Evolutionary conservation across 148 eudicot species (phyloP).

Genomic region (Silene latifolia): DNA sequence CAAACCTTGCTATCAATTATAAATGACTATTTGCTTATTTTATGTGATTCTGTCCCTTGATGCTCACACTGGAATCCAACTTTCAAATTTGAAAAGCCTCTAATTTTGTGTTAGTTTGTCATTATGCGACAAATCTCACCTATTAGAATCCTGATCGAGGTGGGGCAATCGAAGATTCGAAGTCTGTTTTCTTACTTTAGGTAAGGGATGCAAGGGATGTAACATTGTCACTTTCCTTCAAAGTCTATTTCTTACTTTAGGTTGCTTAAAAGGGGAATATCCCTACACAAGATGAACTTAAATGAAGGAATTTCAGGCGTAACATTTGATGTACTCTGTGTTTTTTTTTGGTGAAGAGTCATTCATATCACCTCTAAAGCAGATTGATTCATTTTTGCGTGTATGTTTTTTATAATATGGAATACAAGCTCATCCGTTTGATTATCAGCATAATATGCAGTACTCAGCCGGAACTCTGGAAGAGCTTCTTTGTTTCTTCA

Average conservation of each 20-base stretch:
- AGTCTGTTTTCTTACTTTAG: too few species aligned
- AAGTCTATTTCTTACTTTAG: not conserved
- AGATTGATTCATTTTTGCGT: too few species aligned
- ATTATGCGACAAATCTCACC: too few species aligned
- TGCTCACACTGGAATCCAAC: too few species aligned
- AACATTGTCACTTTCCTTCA: not conserved
- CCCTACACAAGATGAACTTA: not conserved
- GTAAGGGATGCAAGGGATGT: not conserved
- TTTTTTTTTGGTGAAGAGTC: not conserved
- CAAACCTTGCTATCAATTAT: too few species aligned
- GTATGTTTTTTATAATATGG: not conserved
- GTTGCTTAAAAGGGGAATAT: not conserved
- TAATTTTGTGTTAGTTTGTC: too few species aligned
- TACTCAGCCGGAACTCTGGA: not conserved
- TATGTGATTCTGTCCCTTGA: too few species aligned
- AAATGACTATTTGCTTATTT: too few species aligned
- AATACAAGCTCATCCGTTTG: not conserved
- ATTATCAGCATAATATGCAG: not conserved
- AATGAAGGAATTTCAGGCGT: not conserved
- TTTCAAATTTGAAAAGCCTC: too few species aligned
- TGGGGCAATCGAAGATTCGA: too few species aligned
- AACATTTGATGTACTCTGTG: not conserved
- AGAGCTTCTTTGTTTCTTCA: not conserved
- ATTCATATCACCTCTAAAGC: too few species aligned
- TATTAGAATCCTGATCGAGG: too few species aligned